Base-by-base conservation (phyloP, 1,284 basidiomycete genomes). In the Earliella scabrosa region DNA sequence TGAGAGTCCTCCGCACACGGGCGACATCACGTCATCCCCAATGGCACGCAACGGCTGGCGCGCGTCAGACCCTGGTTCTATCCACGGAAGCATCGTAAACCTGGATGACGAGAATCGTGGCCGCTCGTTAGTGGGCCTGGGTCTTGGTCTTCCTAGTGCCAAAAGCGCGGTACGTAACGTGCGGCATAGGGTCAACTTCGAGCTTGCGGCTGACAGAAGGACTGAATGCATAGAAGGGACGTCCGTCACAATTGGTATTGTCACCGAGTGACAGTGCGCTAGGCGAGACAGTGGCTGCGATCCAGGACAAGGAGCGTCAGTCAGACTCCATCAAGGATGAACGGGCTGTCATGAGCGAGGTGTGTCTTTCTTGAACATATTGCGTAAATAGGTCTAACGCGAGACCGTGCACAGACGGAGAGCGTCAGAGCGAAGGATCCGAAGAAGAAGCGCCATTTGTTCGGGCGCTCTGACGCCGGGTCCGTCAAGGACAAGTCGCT, bases 291-390 rank as follows among this genome's bases (percentile, higher is more conserved):
- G 73, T 51, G 29, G 47, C 54, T 32, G 52, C 54, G 8, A 31
- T 46, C 6, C 54, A 59, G 35, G 55, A 44, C 69, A 5, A 70
- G 74, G 46, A 48, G n/a, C 11, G 57, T 63, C 69, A 59, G 14
- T 43, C 59, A 23, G 77, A 69, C 13, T 58, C 58, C 9, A 69
- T 57, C 3, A 79, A 81, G 2, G 82, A 83, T 38, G 87, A 90
- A 4, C 75, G 81, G 21, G 82, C 73, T 16, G 82, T 79, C 40
- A 71, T 87, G 69, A 91, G 88, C 66, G 90, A 92, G 70, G 90
- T 88, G 61, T 48, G 82, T 70, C 34, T 36, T 14, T 13, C 29
- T 45, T 32, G 27, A 48, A 46, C 53, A 36, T 24, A 43, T 61
- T 18, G 61, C 45, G 27, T 46, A 26, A 34, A 40, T 34, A 11